phyloP scores from a whole-genome alignment of 2,329 filamentous ascomycete genomes.

The Paraconiothyrium sp. region DNA sequence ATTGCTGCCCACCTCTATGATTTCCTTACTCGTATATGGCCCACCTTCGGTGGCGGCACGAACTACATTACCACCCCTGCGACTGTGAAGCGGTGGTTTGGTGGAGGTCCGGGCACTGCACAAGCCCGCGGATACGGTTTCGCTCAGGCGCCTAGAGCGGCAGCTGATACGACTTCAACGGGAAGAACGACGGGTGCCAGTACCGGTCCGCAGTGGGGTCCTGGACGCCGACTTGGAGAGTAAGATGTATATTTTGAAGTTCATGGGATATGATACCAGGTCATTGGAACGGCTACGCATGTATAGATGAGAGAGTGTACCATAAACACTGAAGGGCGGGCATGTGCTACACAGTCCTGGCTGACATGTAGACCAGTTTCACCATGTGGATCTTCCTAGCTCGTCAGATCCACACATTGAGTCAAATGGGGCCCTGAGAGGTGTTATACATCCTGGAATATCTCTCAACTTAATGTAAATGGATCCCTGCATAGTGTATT shows the following conservation, averaged over 20 bases:
- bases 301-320: not conserved
- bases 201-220: constrained; percentile 37
- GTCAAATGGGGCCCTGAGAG: no score
- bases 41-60: constrained; percentile 83
- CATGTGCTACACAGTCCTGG: not conserved
- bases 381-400: no score
- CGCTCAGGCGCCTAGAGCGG: constrained; percentile 56
- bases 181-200: constrained; percentile 40
- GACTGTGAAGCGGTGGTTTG: constrained; percentile 75
- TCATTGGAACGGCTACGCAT: not conserved
- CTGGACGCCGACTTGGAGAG: constrained; percentile 44
- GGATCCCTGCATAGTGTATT: constrained; percentile 15
- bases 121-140: constrained; percentile 69
- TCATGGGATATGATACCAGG: constrained; percentile 7
- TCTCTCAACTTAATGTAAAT: no score
- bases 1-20: constrained; percentile 89
- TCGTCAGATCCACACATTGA: no score
- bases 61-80: constrained; percentile 79
- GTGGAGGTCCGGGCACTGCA: constrained; percentile 54
- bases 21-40: constrained; percentile 88
- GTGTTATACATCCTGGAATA: no score
- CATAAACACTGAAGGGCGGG: not conserved
- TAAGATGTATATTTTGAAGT: constrained; percentile 12
- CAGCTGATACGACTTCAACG: constrained; percentile 25
- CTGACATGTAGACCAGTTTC: no score